Percentiles rank a stretch among this genome's conserved stretches.
Conservation (phyloP, 805 yeast species). For the Myxozyma kluyveri region DNA sequence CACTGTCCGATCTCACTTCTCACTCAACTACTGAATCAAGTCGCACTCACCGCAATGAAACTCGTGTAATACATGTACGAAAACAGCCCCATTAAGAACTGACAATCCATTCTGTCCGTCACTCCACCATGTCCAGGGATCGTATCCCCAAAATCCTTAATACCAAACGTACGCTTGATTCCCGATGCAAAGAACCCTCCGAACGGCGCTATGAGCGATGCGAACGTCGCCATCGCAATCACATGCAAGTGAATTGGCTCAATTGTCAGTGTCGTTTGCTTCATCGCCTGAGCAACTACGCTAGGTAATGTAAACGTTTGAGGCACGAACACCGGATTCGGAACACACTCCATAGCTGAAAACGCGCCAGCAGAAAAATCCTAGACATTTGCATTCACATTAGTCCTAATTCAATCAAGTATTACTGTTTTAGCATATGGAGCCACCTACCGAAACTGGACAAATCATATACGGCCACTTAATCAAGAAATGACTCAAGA, state of each 20-base stretch:
- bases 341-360: slow-evolving; percentile 66
- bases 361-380: slow-evolving; percentile 37
- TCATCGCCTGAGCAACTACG: slow-evolving; percentile 51
- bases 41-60: slow-evolving; percentile 56
- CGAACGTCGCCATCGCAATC: slow-evolving; percentile 81
- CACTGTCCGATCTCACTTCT: neutral
- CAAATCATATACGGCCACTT: slow-evolving; percentile 77
- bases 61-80: slow-evolving; percentile 89
- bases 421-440: neutral
- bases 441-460: slow-evolving; percentile 51
- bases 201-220: slow-evolving; percentile 95
- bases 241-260: slow-evolving; percentile 92
- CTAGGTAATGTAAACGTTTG: slow-evolving; percentile 74
- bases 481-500: slow-evolving; percentile 62
- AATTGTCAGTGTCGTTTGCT: slow-evolving; percentile 28
- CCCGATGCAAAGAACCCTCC: slow-evolving; percentile 99
- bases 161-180: slow-evolving; percentile 89
- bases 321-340: slow-evolving; percentile 84
- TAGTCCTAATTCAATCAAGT: too few species aligned
- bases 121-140: slow-evolving; percentile 99
- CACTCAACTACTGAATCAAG: neutral
- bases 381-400: too few species aligned
- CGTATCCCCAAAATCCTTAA: slow-evolving; percentile 96
- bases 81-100: slow-evolving; percentile 95
- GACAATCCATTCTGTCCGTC: slow-evolving; percentile 96